These are phyloP conservation scores for Gossypium gossypioides DNA, from an alignment of 441 rosid genomes.

Conservation along the genomic window DNA sequence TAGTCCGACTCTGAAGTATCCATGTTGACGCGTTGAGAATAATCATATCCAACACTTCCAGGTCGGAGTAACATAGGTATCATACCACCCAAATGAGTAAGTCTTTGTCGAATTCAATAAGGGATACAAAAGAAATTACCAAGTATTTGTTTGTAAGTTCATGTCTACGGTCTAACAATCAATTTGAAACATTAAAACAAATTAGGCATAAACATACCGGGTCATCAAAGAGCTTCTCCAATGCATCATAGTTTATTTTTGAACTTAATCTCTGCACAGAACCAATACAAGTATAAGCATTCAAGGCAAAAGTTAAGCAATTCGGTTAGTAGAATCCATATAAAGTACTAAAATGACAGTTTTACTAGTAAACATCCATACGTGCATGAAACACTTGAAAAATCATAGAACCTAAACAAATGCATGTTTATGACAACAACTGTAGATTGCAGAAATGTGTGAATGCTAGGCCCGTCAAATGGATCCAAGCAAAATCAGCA, in stretches of 20 bases:
- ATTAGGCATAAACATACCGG: slow-evolving; percentile 32
- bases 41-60: not conserved
- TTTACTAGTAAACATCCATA: not conserved
- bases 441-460: no score
- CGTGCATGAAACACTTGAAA: not conserved
- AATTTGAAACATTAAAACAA: not conserved
- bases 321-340: not conserved
- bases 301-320: not conserved
- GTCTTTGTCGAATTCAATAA: not conserved
- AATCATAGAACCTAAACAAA: not conserved
- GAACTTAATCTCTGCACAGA: slow-evolving; percentile 51
- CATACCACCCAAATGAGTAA: not conserved
- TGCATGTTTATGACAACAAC: not conserved
- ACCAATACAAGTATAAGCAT: not conserved
- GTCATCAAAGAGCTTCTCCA: slow-evolving; percentile 55
- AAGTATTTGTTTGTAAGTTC: not conserved
- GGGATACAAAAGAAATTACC: not conserved
- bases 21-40: not conserved
- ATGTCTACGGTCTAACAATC: not conserved
- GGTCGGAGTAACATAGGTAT: not conserved
- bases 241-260: slow-evolving; percentile 51
- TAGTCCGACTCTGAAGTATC: not conserved
- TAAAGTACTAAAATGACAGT: not conserved
- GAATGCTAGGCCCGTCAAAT: no score
- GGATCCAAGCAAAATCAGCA: no score